These are phyloP conservation scores for Aspergillus melleus DNA, from an alignment of 2,329 filamentous ascomycete species.

Conservation along the genomic window DNA sequence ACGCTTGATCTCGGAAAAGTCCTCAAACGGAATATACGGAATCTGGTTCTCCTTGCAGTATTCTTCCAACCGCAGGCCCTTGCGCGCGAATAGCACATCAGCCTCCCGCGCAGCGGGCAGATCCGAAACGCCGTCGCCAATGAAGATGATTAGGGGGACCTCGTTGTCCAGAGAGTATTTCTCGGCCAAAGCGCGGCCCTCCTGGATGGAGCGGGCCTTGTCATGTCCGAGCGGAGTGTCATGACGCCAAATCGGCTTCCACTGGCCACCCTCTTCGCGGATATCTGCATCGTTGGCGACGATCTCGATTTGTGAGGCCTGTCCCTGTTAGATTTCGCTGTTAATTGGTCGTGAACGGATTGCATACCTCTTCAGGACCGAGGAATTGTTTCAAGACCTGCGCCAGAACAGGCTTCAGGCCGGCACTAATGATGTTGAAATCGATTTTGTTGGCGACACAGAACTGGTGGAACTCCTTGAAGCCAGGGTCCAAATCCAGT, in stretches of 20 bases:
- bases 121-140: slow-evolving; percentile 69
- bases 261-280: slow-evolving; percentile 56
- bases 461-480: slow-evolving; percentile 64
- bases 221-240: slow-evolving; percentile 66
- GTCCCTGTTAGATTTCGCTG: not conserved
- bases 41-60: slow-evolving; percentile 65
- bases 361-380: slow-evolving; percentile 54
- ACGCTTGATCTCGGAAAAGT: slow-evolving; percentile 64
- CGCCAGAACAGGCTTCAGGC: slow-evolving; percentile 64
- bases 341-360: not conserved
- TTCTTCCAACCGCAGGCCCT: slow-evolving; percentile 65
- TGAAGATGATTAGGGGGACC: slow-evolving; percentile 67
- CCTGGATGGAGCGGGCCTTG: slow-evolving; percentile 64
- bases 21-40: slow-evolving; percentile 62
- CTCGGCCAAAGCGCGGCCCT: slow-evolving; percentile 58
- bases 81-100: slow-evolving; percentile 66
- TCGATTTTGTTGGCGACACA: slow-evolving; percentile 63
- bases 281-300: slow-evolving; percentile 68
- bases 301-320: slow-evolving; percentile 61
- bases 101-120: slow-evolving; percentile 65
- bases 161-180: slow-evolving; percentile 59
- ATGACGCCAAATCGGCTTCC: slow-evolving; percentile 68
- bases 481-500: slow-evolving; percentile 64
- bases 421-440: slow-evolving; percentile 70
- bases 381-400: slow-evolving; percentile 64